Conservation (phyloP, 768 basidiomycete genomes). For the Agrocybe pediades region DNA sequence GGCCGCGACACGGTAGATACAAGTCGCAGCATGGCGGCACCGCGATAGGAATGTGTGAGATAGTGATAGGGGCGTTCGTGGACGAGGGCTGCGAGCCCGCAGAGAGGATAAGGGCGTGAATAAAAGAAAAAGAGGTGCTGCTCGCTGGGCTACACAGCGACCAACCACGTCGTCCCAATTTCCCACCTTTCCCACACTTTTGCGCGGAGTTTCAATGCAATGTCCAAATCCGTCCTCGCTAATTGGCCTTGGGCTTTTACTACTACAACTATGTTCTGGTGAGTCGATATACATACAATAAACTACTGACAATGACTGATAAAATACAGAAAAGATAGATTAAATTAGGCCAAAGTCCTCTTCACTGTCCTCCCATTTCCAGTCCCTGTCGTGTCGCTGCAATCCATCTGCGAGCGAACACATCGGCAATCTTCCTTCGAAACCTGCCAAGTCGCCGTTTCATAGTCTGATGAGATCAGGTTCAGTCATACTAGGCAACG, state of each 20-base stretch:
- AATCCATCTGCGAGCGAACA: conserved; percentile 11
- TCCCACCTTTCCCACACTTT: conserved; percentile 39
- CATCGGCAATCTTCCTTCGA: conserved; percentile 5
- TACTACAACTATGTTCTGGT: too few relatives aligned
- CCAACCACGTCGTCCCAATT: conserved; percentile 46
- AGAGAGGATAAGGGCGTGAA: conserved; percentile 25
- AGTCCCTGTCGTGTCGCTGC: conserved; percentile 13
- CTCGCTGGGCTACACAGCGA: conserved; percentile 47
- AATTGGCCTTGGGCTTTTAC: too few relatives aligned
- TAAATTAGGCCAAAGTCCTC: too few relatives aligned
- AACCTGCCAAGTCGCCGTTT: conserved; percentile 8
- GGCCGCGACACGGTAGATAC: conserved; percentile 63
- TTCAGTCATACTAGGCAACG: neutral
- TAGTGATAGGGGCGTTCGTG: conserved; percentile 24
- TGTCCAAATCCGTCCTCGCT: too few relatives aligned
- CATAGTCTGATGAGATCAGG: conserved; percentile 1
- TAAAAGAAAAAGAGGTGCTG: conserved; percentile 33
- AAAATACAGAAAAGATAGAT: too few relatives aligned
- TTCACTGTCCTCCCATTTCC: conserved; percentile 8
- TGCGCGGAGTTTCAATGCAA: conserved; percentile 26
- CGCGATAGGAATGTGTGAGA: conserved; percentile 17
- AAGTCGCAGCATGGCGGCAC: conserved; percentile 61
- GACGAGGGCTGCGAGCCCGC: conserved; percentile 34
- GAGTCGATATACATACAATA: too few relatives aligned
- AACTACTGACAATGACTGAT: too few relatives aligned